Conservation (phyloP, 805 yeast species). For the Candida sanyiensis region DNA sequence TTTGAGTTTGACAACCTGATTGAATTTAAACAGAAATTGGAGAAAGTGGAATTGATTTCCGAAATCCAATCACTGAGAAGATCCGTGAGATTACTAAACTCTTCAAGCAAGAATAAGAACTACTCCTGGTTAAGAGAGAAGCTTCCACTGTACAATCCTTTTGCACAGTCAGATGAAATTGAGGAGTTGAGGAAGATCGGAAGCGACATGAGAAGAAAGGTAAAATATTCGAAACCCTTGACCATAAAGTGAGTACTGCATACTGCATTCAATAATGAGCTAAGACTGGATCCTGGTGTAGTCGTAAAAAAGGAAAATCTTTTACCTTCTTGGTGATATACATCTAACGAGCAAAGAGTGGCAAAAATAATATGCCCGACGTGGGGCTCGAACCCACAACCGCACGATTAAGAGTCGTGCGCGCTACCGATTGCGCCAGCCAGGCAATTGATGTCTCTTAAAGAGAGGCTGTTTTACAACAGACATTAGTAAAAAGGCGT, state of each 20-base stretch:
- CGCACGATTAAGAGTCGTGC: conserved; percentile 5
- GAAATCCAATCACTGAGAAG: conserved; percentile 40
- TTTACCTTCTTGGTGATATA: no score
- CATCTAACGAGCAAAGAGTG: no score
- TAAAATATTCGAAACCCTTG: conserved; percentile 1
- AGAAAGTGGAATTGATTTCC: conserved; percentile 34
- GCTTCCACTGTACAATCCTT: conserved; percentile 10
- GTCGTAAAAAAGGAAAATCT: no score
- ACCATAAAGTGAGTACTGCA: background rate
- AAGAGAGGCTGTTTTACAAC: background rate
- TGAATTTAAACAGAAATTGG: conserved; percentile 30
- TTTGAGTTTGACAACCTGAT: conserved; percentile 30
- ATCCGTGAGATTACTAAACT: conserved; percentile 13
- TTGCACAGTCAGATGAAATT: conserved; percentile 2
- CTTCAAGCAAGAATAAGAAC: background rate
- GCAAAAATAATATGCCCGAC: conserved; percentile 1
- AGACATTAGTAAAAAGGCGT: background rate
- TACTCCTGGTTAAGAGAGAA: conserved; percentile 12
- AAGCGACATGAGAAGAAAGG: conserved; percentile 14
- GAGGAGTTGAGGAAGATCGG: conserved; percentile 20
- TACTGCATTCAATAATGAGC: background rate
- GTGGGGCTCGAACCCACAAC: conserved; percentile 6
- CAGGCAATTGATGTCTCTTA: background rate
- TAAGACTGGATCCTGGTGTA: no score
- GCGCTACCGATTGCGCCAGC: conserved; percentile 6